A percentile compares a stretch with the other conserved stretches of the same genome.
Evolutionary conservation across 306 rosid species (phyloP).

Genomic region (Biancaea sappan): DNA sequence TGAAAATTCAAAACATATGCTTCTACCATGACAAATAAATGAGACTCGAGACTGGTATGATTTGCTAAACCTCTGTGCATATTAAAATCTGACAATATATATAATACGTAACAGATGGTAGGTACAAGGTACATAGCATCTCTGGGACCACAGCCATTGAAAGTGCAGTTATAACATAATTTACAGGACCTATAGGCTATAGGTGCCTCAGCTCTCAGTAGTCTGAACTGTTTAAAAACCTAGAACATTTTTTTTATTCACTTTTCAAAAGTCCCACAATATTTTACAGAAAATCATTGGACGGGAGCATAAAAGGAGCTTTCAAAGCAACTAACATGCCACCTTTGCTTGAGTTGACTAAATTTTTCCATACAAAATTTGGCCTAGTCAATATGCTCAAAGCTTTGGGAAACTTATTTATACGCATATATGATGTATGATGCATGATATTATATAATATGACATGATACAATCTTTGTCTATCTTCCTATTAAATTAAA

Average conservation of each 20-base stretch:
- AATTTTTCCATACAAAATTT: not conserved
- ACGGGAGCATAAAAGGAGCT: conserved; percentile 31
- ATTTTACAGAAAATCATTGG: conserved; percentile 17
- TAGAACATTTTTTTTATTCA: conserved; percentile 26
- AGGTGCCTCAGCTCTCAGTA: conserved; percentile 35
- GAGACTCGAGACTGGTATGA: conserved; percentile 18
- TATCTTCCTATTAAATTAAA: conserved; percentile 24
- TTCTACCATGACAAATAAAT: conserved; percentile 20
- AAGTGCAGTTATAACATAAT: conserved; percentile 35
- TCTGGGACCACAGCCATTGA: conserved; percentile 40
- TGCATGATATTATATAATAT: not conserved
- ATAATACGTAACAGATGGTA: conserved; percentile 6
- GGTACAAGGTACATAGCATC: conserved; percentile 40
- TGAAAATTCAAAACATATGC: conserved; percentile 15
- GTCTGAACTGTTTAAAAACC: conserved; percentile 33
- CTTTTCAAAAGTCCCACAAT: conserved; percentile 20
- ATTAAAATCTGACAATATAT: conserved; percentile 24
- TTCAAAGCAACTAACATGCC: not conserved
- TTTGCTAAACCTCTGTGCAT: conserved; percentile 33
- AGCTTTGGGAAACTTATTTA: not conserved
- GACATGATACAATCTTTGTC: not conserved
- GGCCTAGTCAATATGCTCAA: conserved; percentile 28
- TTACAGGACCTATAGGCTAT: conserved; percentile 38
- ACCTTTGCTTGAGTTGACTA: conserved; percentile 14
- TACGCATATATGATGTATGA: not conserved